Percentiles rank a stretch among this genome's conserved stretches.
Evolutionary conservation across 495 filamentous ascomycete species (phyloP).

Genomic region (Xylaria flabelliformis): DNA sequence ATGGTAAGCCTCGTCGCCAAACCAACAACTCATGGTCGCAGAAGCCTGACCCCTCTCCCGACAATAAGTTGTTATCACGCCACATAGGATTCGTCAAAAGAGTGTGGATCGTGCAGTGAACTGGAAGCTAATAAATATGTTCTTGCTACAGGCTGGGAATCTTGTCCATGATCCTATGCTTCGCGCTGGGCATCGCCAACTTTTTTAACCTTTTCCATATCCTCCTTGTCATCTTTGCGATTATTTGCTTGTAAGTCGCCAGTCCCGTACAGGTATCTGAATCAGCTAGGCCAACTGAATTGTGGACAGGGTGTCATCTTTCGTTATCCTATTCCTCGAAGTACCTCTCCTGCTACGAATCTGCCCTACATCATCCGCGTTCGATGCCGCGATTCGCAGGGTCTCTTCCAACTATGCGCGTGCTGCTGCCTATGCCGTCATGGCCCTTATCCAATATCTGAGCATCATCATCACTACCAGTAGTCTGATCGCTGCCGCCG

Average conservation of each 20-base stretch:
- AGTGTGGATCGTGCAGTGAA: neutral
- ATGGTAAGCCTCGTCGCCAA: slow-evolving; percentile 73
- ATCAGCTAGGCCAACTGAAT: slow-evolving; percentile 27
- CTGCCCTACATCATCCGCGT: slow-evolving; percentile 89
- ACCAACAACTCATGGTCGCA: neutral
- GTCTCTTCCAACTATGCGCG: slow-evolving; percentile 98
- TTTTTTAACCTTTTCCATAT: slow-evolving; percentile 68
- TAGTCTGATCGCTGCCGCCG: slow-evolving; percentile 83
- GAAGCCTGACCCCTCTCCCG: neutral
- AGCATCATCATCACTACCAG: slow-evolving; percentile 67
- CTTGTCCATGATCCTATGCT: slow-evolving; percentile 90
- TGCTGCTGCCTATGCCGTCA: slow-evolving; percentile 82
- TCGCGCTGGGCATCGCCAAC: slow-evolving; percentile 93
- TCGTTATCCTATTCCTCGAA: slow-evolving; percentile 95
- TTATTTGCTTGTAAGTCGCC: slow-evolving; percentile 79
- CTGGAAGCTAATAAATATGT: slow-evolving; percentile 11
- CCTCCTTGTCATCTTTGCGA: slow-evolving; percentile 73
- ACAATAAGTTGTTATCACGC: neutral
- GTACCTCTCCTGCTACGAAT: slow-evolving; percentile 96
- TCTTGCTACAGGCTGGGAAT: slow-evolving; percentile 81
- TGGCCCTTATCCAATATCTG: slow-evolving; percentile 84
- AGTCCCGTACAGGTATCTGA: neutral
- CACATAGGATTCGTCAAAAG: neutral
- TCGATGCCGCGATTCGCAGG: slow-evolving; percentile 88
- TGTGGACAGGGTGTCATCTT: slow-evolving; percentile 69